Evolutionary conservation across 768 basidiomycete species (phyloP).

Genomic region (Hygrophoropsis aurantiaca): DNA sequence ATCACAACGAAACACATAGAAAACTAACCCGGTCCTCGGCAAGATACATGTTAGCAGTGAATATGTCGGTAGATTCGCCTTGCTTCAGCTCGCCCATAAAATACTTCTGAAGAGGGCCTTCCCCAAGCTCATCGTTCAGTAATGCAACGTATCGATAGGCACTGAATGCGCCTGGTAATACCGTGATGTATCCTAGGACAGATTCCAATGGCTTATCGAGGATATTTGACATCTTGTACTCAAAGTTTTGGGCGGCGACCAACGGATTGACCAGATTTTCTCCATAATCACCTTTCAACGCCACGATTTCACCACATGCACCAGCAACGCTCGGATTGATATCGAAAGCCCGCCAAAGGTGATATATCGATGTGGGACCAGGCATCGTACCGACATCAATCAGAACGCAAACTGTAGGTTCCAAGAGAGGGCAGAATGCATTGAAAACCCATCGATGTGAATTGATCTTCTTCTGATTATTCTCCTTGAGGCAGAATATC

Average conservation of each 20-base stretch:
- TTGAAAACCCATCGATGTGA: conserved; percentile 97
- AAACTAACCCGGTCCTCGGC: conserved; percentile 77
- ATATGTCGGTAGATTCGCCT: conserved; percentile 83
- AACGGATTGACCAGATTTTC: conserved; percentile 89
- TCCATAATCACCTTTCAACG: conserved; percentile 88
- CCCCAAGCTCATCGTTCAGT: conserved; percentile 79
- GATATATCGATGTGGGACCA: conserved; percentile 93
- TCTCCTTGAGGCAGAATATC: conserved; percentile 87
- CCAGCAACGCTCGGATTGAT: conserved; percentile 78
- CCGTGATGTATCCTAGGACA: conserved; percentile 92
- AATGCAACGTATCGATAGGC: conserved; percentile 90
- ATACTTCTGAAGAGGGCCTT: conserved; percentile 93
- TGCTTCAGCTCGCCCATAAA: conserved; percentile 97
- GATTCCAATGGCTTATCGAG: conserved; percentile 60
- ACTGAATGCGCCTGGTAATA: conserved; percentile 90
- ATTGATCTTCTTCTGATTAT: conserved; percentile 96
- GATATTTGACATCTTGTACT: conserved; percentile 99
- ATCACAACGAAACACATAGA: not conserved
- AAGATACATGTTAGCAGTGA: conserved; percentile 95
- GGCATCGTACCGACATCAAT: conserved; percentile 97
- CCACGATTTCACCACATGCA: conserved; percentile 93
- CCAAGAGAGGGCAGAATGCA: conserved; percentile 79
- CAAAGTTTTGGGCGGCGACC: conserved; percentile 94
- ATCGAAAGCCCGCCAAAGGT: conserved; percentile 92
- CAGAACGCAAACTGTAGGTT: conserved; percentile 91